Base-by-base conservation (phyloP, 2,329 filamentous ascomycete genomes). In the Paecilomyces niveus region DNA sequence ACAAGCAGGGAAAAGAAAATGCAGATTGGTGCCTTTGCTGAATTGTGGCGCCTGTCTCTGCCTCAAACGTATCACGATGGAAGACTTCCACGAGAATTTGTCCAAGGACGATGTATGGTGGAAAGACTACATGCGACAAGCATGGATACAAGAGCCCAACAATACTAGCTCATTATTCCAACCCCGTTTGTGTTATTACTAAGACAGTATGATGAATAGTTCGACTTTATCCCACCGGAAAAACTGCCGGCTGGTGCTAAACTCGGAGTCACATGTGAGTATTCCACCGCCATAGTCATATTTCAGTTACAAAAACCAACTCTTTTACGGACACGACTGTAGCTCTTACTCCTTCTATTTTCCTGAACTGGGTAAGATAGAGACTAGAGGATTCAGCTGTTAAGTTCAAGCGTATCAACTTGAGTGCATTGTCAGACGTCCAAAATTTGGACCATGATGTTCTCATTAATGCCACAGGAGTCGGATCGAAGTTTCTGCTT, bases 391-490 rank as follows among this genome's bases (percentile, higher is more conserved):
- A 8, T 4, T 32, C 52, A 2, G 66, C 65, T 10, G 68, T 70
- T 10, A 56, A 32, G n/a, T 70, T 70, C 57, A 58, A 62, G n/a
- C 52, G 65, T 9, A 51, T 54, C 8, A 52, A 58, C 29, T 33
- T 70, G 13, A 53, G 45, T 4, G 60, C 65, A 0, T 58, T 69
- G 1, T 58, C 61, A 5, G 66, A 70, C 3, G 54, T 63, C 1
- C 60, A 58, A 29, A 53, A 55, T 5, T 51, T 62, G 9, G 64
- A 61, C 13, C 64, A 68, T 35, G 66, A 69, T 39, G 59, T 68
- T 13, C 58, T 70, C 10, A 57, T 69, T 56, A 69, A 70, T 49
- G 67, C 68, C 15, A 64, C 62, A 22, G 61, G 64, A 2, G 52
- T 56, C 18, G 67, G 67, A 8, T 55, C 67, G 4, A 54, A 55